These are phyloP conservation scores for Mrakia hoshinonis DNA, from an alignment of 768 basidiomycete species.

Conservation along the genomic window DNA sequence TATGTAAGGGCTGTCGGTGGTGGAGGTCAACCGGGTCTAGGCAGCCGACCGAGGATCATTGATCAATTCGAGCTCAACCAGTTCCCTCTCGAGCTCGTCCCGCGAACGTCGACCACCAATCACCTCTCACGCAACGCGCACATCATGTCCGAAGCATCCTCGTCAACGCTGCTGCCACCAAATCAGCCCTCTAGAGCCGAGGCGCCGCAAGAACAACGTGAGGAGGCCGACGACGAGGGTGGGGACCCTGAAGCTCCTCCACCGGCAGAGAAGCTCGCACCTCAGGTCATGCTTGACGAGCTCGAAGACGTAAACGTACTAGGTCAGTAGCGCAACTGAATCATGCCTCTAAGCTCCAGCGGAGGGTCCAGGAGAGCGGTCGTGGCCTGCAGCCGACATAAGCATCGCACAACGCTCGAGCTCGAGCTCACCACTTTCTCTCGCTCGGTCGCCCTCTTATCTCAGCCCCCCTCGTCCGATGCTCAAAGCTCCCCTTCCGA, in stretches of 20 bases:
- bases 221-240: neutral
- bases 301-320: constrained; percentile 42
- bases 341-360: neutral
- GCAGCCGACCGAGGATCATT: no score
- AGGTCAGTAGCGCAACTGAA: constrained; percentile 26
- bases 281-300: constrained; percentile 39
- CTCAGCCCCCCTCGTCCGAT: constrained; percentile 44
- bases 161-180: neutral
- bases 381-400: neutral
- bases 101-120: no score
- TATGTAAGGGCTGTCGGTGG: no score
- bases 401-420: neutral
- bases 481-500: constrained; percentile 46
- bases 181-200: neutral
- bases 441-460: neutral
- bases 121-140: no score
- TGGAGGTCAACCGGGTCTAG: no score
- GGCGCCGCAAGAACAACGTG: neutral
- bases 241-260: neutral
- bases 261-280: constrained; percentile 33
- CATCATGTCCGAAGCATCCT: neutral
- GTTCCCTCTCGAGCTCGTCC: no score
- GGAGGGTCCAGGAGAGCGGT: neutral
- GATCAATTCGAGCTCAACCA: no score
- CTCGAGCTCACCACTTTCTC: neutral